phyloP scores from a whole-genome alignment of 78 protist genomes.

The Dictyostelium purpureum region DNA sequence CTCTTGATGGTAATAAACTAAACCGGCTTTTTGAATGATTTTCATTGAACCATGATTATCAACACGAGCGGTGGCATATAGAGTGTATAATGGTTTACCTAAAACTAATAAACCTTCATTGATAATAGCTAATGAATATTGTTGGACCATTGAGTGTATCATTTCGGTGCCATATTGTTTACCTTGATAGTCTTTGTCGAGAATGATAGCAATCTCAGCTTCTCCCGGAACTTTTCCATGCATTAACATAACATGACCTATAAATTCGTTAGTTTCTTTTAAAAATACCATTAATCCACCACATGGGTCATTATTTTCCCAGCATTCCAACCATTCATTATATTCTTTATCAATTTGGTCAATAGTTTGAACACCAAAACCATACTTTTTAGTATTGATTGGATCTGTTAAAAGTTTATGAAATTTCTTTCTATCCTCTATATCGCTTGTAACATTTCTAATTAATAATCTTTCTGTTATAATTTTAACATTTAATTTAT shows the following conservation, averaged over 20 bases:
- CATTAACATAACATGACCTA: constrained; percentile 4
- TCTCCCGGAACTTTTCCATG: background rate
- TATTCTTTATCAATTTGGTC: background rate
- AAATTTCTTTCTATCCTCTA: background rate
- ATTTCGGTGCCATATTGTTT: background rate
- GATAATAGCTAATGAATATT: background rate
- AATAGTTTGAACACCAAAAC: background rate
- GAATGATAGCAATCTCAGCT: background rate
- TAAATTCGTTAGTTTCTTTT: background rate
- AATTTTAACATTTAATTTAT: background rate
- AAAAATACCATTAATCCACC: background rate
- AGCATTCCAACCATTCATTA: background rate
- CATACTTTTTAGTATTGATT: background rate
- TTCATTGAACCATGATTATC: background rate
- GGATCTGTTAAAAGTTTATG: background rate
- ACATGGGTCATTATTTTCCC: background rate
- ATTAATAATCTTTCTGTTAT: background rate
- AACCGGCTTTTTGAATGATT: background rate
- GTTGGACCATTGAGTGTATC: background rate
- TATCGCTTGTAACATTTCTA: background rate
- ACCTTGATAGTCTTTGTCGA: background rate
- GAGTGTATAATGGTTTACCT: background rate
- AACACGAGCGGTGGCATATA: background rate
- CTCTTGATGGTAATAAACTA: background rate
- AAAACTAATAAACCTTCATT: background rate